Evolutionary conservation across 1,139 yeast species (phyloP).

Genomic region (Maudiozyma humilis): DNA sequence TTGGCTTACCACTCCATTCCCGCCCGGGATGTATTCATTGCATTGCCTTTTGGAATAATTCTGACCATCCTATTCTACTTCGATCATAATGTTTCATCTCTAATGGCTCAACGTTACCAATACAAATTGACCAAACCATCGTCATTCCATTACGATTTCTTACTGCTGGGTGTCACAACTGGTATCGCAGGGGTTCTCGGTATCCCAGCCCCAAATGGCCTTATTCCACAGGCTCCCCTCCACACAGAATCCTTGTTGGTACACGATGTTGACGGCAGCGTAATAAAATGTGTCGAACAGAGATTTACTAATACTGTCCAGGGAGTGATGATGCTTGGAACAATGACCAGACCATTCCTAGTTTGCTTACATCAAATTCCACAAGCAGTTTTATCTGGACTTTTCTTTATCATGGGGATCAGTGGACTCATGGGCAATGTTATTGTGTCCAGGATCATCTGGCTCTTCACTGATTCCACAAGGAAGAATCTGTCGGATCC

Average conservation of each 20-base stretch:
- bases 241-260: constrained; percentile 77
- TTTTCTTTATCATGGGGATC: constrained; percentile 88
- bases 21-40: constrained; percentile 72
- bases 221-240: constrained; percentile 93
- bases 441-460: constrained; percentile 55
- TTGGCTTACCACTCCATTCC: constrained; percentile 54
- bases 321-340: constrained; percentile 73
- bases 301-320: constrained; percentile 76
- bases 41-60: constrained; percentile 84
- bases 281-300: constrained; percentile 74
- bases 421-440: constrained; percentile 65
- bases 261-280: constrained; percentile 38
- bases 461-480: constrained; percentile 48
- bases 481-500: constrained; percentile 31
- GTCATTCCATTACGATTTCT: constrained; percentile 88
- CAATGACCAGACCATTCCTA: constrained; percentile 84
- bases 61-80: constrained; percentile 79
- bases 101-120: constrained; percentile 80
- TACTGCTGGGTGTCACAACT: constrained; percentile 75
- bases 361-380: constrained; percentile 80
- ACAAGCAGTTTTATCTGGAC: constrained; percentile 85
- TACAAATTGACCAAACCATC: constrained; percentile 81
- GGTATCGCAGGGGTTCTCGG: constrained; percentile 83
- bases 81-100: constrained; percentile 89
- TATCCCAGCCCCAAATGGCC: constrained; percentile 90